These are phyloP conservation scores for Fusarium virguliforme DNA, from an alignment of 2,329 filamentous ascomycete genomes.

Conservation along the genomic window DNA sequence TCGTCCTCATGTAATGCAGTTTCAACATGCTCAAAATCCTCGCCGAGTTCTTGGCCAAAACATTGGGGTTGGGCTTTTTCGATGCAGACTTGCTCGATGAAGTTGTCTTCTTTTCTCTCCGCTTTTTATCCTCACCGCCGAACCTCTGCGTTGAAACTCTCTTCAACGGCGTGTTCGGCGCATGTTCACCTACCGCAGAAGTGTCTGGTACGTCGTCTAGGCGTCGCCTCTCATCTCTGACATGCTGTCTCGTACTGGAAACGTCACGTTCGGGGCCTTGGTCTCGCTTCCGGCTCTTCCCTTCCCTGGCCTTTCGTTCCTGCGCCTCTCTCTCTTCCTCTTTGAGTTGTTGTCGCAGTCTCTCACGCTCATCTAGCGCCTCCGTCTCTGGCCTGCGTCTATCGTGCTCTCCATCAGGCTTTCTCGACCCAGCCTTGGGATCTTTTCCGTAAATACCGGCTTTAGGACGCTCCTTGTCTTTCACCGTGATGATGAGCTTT, in stretches of 20 bases:
- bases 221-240: background rate
- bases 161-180: background rate
- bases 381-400: background rate
- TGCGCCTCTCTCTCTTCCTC: background rate
- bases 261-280: background rate
- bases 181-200: background rate
- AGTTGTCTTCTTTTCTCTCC: background rate
- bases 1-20: constrained; percentile 26
- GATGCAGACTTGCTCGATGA: background rate
- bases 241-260: background rate
- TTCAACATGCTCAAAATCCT: constrained; percentile 12
- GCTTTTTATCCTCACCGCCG: background rate
- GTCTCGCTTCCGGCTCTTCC: background rate
- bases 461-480: background rate
- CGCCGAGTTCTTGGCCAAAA: constrained; percentile 6
- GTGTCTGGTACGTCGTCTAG: background rate
- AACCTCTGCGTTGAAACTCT: background rate
- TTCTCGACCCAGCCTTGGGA: background rate
- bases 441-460: background rate
- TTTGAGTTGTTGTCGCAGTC: background rate
- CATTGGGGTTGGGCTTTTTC: background rate
- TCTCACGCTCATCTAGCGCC: background rate
- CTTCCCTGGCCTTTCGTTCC: background rate
- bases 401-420: background rate
- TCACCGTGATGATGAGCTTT: background rate